A percentile compares a stretch with the other conserved stretches of the same genome.
Conservation (phyloP, 2,329 filamentous ascomycete genomes). For the Blastomyces emzantsi region DNA sequence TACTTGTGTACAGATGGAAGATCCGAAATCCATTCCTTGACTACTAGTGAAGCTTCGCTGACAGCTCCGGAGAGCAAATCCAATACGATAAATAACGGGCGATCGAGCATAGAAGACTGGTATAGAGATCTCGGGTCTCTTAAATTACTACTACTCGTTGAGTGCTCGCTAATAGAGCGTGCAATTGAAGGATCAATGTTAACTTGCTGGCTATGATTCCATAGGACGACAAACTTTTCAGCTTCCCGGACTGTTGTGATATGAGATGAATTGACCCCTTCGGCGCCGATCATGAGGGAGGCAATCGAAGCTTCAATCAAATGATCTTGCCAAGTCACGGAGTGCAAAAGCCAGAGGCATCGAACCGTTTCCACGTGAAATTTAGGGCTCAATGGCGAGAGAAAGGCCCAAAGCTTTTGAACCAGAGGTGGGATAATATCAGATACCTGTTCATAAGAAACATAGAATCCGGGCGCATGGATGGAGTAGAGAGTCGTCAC, state of each 20-base stretch:
- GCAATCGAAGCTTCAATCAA: slow-evolving; percentile 73
- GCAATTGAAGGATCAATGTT: slow-evolving; percentile 30
- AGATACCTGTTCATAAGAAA: slow-evolving; percentile 44
- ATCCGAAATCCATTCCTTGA: slow-evolving; percentile 68
- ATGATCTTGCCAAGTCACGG: slow-evolving; percentile 56
- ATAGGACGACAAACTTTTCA: slow-evolving; percentile 34
- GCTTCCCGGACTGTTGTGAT: slow-evolving; percentile 28
- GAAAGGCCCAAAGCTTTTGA: slow-evolving; percentile 64
- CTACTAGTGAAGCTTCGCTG: slow-evolving; percentile 65
- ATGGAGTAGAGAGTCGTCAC: slow-evolving; percentile 32
- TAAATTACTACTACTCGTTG: slow-evolving; percentile 13
- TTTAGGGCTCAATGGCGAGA: slow-evolving; percentile 76
- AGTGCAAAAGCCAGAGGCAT: slow-evolving; percentile 76
- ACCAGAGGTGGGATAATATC: slow-evolving; percentile 59
- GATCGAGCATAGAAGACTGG: slow-evolving; percentile 57
- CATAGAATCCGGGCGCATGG: slow-evolving; percentile 28
- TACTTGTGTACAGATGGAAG: slow-evolving; percentile 45
- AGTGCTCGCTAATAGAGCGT: slow-evolving; percentile 22
- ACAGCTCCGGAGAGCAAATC: slow-evolving; percentile 66
- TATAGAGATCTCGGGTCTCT: slow-evolving; percentile 27
- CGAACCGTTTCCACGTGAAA: slow-evolving; percentile 90
- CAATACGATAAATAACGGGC: slow-evolving; percentile 71
- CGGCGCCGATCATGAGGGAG: slow-evolving; percentile 54
- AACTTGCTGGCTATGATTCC: slow-evolving; percentile 36
- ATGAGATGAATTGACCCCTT: slow-evolving; percentile 26